Base-by-base conservation (phyloP, 148 eudicot genomes). In the Spergularia marina region DNA sequence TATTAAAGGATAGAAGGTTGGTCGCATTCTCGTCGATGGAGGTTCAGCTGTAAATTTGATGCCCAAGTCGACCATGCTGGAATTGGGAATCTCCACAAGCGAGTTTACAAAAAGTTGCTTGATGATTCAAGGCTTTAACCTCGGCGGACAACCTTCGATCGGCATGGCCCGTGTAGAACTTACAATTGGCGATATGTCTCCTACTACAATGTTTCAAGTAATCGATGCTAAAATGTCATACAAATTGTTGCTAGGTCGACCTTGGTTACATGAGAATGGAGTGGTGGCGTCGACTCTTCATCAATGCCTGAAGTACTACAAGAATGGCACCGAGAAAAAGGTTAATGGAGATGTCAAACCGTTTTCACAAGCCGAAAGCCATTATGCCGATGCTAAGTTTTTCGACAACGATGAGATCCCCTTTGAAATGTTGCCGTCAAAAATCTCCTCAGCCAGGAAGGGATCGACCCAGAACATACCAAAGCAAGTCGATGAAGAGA, bases 61-160 rank as follows among this genome's bases (percentile, higher is more conserved):
- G 74, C 63, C 63, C 13, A 71, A 71, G 8, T 30, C 14, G 2
- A 71, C 21, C 2, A 71, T 71, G 21, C 0, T 7, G 15, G 47
- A 53, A 11, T 3, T 70, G 3, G 49, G 62, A 14, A 70, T 70
- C 20, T 12, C 40, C 10, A 18, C 16, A 10, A 54, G 17, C 18
- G 73, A 70, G 34, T 18, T 52, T 2, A 23, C 49, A 15, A 71
- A 71, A 17, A 71, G 74, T 17, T 21, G 21, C 11, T 23, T 71
- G 25, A 2, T 74, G 58, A 74, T 74, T 10, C 59, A 74, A 62
- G 68, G 76, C 0, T 74, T 74, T n/a, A 62, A 51, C 25, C 68
- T 62, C 5, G 47, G 15, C 4, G 36, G 76, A 5, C 67, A 61
- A 25, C 41, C 51, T 1, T 12, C 59, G 7, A 51, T 51, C 0